These are phyloP conservation scores for Tetrapisispora pingtungensis DNA, from an alignment of 805 yeast species.

Conservation along the genomic window DNA sequence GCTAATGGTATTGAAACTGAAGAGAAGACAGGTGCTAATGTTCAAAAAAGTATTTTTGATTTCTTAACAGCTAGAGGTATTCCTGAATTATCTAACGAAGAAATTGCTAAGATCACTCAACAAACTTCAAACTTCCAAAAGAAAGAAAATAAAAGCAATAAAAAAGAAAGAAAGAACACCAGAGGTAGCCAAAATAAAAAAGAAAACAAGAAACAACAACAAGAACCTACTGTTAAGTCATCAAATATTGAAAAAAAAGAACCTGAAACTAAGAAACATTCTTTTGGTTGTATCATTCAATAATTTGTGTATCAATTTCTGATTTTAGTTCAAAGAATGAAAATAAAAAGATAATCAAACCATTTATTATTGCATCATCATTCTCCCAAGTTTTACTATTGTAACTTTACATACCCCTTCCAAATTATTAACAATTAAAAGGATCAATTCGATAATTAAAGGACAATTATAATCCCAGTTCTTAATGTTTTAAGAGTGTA, in stretches of 20 bases:
- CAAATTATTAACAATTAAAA: too few species aligned
- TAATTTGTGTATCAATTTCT: background rate
- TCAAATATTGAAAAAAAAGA: background rate
- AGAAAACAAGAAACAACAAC: background rate
- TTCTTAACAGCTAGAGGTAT: slow-evolving; percentile 35
- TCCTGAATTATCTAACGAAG: slow-evolving; percentile 9
- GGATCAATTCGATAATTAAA: too few species aligned
- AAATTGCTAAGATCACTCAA: background rate
- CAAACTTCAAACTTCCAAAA: slow-evolving; percentile 2
- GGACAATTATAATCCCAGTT: background rate
- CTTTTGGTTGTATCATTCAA: slow-evolving; percentile 4
- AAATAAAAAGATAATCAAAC: too few species aligned
- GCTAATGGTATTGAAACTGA: slow-evolving; percentile 36
- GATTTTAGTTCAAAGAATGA: too few species aligned
- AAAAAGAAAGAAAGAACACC: background rate
- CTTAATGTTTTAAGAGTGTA: too few species aligned
- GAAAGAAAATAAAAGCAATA: background rate
- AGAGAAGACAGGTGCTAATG: slow-evolving; percentile 20
- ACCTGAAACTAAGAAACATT: background rate
- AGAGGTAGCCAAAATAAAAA: background rate
- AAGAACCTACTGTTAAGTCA: background rate
- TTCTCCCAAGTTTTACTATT: too few species aligned
- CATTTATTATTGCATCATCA: too few species aligned
- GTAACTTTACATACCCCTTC: too few species aligned
- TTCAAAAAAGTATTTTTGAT: slow-evolving; percentile 31